Evolutionary conservation across 805 yeast species (phyloP).

Genomic region (Wickerhamomyces queroliae): DNA sequence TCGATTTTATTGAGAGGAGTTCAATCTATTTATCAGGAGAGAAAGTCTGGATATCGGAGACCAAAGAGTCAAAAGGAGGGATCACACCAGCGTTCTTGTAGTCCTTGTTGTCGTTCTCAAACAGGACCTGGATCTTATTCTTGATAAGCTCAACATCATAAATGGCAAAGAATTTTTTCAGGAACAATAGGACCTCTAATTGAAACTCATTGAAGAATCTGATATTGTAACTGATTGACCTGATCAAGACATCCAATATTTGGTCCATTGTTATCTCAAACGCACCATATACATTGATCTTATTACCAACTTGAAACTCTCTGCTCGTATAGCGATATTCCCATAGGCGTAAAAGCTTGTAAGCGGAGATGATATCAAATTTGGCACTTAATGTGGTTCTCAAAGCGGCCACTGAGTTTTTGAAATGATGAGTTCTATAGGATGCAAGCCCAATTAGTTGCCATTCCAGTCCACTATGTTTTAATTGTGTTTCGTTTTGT

Average conservation of each 20-base stretch:
- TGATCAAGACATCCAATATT: constrained; percentile 37
- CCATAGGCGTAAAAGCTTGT: constrained; percentile 40
- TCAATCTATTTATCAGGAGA: background rate
- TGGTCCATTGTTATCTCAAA: constrained; percentile 27
- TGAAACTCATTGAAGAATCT: constrained; percentile 61
- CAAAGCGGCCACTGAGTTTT: constrained; percentile 45
- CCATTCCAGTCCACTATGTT: constrained; percentile 69
- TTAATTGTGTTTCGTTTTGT: constrained; percentile 19
- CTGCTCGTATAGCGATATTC: constrained; percentile 6
- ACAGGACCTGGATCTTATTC: constrained; percentile 22
- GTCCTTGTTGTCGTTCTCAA: constrained; percentile 23
- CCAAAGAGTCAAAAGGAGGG: constrained; percentile 21
- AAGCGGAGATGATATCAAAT: constrained; percentile 58
- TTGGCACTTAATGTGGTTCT: constrained; percentile 48
- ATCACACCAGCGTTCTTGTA: constrained; percentile 19
- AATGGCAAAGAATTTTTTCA: constrained; percentile 34
- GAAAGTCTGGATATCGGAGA: background rate
- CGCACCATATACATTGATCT: constrained; percentile 13
- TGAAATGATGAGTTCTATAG: constrained; percentile 40
- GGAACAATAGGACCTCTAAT: constrained; percentile 34
- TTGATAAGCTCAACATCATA: constrained; percentile 27
- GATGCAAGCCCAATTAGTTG: constrained; percentile 59
- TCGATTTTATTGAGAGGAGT: too few species aligned
- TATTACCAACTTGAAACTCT: constrained; percentile 9
- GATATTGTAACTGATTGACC: constrained; percentile 53